Conservation (phyloP, 495 filamentous ascomycete species). For the Penicillium riverlandense region DNA sequence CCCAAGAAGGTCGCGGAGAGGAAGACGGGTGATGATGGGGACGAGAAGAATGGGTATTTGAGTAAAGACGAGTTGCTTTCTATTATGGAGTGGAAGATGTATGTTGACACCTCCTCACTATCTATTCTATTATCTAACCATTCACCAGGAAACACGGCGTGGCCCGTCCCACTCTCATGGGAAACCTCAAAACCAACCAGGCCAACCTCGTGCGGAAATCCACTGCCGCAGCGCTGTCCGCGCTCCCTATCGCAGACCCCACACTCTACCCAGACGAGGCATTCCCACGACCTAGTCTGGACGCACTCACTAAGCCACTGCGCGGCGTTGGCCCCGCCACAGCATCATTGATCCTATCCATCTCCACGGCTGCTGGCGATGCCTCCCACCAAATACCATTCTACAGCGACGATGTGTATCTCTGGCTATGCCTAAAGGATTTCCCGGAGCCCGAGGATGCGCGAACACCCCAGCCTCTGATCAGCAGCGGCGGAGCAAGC, state of each 20-base stretch:
- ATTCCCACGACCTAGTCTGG: constrained; percentile 39
- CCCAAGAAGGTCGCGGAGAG: constrained; percentile 11
- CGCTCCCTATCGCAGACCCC: constrained; percentile 11
- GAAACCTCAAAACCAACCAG: constrained; percentile 56
- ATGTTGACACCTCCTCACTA: constrained; percentile 21
- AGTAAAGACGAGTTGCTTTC: constrained; percentile 24
- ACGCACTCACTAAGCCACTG: constrained; percentile 42
- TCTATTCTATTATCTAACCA: not conserved
- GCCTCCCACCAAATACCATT: constrained; percentile 49
- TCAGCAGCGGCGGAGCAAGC: not conserved
- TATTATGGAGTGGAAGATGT: constrained; percentile 77
- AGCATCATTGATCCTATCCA: constrained; percentile 61
- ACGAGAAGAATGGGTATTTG: constrained; percentile 4
- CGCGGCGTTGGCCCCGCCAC: constrained; percentile 68
- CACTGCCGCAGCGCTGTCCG: constrained; percentile 39
- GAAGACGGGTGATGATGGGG: not conserved
- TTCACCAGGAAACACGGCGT: constrained; percentile 52
- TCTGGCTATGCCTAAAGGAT: constrained; percentile 49
- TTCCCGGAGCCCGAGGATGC: constrained; percentile 5
- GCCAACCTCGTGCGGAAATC: constrained; percentile 30
- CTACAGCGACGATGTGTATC: constrained; percentile 69
- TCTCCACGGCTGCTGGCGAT: constrained; percentile 35
- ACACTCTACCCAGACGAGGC: constrained; percentile 1
- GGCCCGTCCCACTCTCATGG: constrained; percentile 60
- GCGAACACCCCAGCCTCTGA: not conserved